Percentiles rank a stretch among this genome's conserved stretches.
Evolutionary conservation across 2,329 filamentous ascomycete genomes (phyloP).

Genomic region (Aureobasidium lini): DNA sequence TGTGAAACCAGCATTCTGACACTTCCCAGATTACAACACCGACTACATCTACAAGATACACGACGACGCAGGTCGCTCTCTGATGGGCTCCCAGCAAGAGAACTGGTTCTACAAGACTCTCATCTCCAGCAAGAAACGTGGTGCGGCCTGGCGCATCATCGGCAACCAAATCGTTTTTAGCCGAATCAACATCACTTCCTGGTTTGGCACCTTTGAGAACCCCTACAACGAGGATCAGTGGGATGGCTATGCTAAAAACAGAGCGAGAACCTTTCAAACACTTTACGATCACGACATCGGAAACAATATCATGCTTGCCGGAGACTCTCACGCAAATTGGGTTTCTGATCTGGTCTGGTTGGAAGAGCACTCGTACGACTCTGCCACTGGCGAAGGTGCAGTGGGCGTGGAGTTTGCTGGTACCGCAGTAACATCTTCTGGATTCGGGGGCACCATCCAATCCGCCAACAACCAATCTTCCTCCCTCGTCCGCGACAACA

Average conservation of each 20-base stretch:
- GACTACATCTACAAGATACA: constrained; percentile 54
- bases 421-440: constrained; percentile 56
- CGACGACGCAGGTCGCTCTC: constrained; percentile 57
- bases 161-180: constrained; percentile 66
- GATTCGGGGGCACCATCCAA: constrained; percentile 47
- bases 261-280: constrained; percentile 61
- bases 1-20: not conserved
- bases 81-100: constrained; percentile 68
- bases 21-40: constrained; percentile 44
- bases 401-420: constrained; percentile 52
- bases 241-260: constrained; percentile 62
- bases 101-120: constrained; percentile 60
- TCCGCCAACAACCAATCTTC: constrained; percentile 41
- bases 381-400: constrained; percentile 31
- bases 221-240: constrained; percentile 50
- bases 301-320: constrained; percentile 67
- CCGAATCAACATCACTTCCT: constrained; percentile 42
- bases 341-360: constrained; percentile 39
- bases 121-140: constrained; percentile 44
- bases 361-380: constrained; percentile 25
- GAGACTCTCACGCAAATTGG: constrained; percentile 63
- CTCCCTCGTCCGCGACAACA: constrained; percentile 41
- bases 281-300: constrained; percentile 62
- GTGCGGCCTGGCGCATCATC: constrained; percentile 62
- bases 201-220: constrained; percentile 34